Percentiles rank a stretch among this genome's conserved stretches.
phyloP scores from a whole-genome alignment of 2,329 filamentous ascomycete species.

The Fusarium tanahbumbuense region DNA sequence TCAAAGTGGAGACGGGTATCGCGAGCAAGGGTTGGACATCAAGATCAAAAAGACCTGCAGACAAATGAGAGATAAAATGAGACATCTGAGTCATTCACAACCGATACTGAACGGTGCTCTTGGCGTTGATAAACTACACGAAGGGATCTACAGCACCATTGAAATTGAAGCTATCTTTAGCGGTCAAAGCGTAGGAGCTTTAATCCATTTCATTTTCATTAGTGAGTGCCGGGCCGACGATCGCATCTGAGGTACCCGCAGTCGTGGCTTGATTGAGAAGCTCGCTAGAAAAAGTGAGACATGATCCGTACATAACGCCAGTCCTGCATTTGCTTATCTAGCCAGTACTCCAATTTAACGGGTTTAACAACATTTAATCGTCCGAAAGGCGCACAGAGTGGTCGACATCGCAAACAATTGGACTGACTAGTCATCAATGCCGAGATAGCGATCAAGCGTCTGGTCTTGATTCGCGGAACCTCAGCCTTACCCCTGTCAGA shows the following conservation, averaged over 20 bases:
- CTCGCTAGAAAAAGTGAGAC: conserved; percentile 1
- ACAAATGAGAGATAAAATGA: neutral
- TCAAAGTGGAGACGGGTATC: conserved; percentile 9
- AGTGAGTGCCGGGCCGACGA: conserved; percentile 7
- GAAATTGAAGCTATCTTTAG: neutral
- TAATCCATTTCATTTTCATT: neutral
- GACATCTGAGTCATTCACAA: neutral
- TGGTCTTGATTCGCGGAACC: conserved; percentile 25
- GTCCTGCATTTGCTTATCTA: conserved; percentile 4
- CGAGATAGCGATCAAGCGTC: conserved; percentile 8
- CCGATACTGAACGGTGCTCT: neutral
- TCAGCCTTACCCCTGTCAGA: neutral
- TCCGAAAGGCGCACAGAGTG: neutral
- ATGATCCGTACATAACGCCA: neutral
- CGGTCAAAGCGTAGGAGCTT: conserved; percentile 17
- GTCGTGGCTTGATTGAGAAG: conserved; percentile 16
- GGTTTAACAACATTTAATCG: neutral
- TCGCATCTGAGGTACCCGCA: conserved; percentile 8
- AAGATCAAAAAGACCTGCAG: neutral
- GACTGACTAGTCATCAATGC: conserved; percentile 4
- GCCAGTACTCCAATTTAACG: neutral
- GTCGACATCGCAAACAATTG: conserved; percentile 18
- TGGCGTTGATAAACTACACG: neutral
- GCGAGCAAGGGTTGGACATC: neutral
- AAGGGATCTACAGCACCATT: neutral